A percentile compares a stretch with the other conserved stretches of the same genome.
Evolutionary conservation across 176 grass and related monocot genomes (phyloP).

Genomic region (Guadua angustifolia): DNA sequence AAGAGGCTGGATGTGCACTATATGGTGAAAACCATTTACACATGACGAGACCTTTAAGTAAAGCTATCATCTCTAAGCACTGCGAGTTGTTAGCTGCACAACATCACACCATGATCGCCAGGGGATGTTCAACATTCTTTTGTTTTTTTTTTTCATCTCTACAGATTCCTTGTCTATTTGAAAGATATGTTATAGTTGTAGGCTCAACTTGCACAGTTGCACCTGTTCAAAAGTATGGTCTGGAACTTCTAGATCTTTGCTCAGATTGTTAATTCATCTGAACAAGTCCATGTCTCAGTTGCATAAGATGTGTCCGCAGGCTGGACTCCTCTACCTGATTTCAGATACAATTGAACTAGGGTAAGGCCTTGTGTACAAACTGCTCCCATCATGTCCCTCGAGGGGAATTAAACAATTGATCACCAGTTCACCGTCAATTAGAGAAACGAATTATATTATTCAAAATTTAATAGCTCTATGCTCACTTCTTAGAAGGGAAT

Average conservation of each 20-base stretch:
- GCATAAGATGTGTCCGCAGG: slow-evolving; percentile 71
- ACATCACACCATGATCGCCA: slow-evolving; percentile 60
- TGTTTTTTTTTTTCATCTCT: slow-evolving; percentile 38
- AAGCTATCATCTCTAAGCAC: slow-evolving; percentile 57
- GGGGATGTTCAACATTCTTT: slow-evolving; percentile 51
- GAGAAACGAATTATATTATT: neutral
- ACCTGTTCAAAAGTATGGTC: slow-evolving; percentile 32
- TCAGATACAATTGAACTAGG: slow-evolving; percentile 32
- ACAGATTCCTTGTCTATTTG: slow-evolving; percentile 41
- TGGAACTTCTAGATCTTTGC: slow-evolving; percentile 7
- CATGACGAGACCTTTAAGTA: slow-evolving; percentile 43
- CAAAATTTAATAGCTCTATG: neutral
- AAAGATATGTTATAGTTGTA: slow-evolving; percentile 18
- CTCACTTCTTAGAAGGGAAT: slow-evolving; percentile 2
- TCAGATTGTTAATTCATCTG: slow-evolving; percentile 23
- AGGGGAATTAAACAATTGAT: slow-evolving; percentile 23
- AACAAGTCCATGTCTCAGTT: slow-evolving; percentile 49
- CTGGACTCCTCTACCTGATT: slow-evolving; percentile 79
- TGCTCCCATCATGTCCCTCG: neutral
- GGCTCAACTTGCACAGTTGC: slow-evolving; percentile 40
- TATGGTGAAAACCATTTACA: slow-evolving; percentile 61
- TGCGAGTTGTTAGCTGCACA: slow-evolving; percentile 55
- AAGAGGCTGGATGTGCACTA: slow-evolving; percentile 14
- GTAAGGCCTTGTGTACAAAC: slow-evolving; percentile 35
- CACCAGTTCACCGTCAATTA: slow-evolving; percentile 6